These are phyloP conservation scores for Neonectria hederae DNA, from an alignment of 2,329 filamentous ascomycete genomes.

Conservation along the genomic window DNA sequence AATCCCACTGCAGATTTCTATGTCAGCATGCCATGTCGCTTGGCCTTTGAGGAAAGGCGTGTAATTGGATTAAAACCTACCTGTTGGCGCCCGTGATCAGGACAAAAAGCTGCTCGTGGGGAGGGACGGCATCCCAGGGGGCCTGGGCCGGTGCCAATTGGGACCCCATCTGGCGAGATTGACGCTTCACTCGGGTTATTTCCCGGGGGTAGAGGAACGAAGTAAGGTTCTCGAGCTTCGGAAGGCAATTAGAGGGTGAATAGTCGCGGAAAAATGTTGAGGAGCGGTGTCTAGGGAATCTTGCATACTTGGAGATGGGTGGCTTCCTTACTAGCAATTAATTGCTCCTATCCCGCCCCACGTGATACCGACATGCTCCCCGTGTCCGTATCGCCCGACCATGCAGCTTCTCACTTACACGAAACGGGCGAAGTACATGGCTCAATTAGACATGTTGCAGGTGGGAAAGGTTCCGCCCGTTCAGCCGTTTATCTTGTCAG, in stretches of 20 bases:
- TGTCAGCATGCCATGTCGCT: conserved; percentile 18
- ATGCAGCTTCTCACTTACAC: background rate
- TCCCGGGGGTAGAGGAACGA: background rate
- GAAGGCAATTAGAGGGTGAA: background rate
- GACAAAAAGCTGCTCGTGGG: conserved; percentile 65
- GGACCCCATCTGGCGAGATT: conserved; percentile 28
- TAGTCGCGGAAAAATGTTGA: background rate
- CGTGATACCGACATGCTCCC: conserved; percentile 9
- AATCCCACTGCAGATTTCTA: conserved; percentile 72
- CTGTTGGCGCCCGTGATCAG: conserved; percentile 89
- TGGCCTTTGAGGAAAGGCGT: background rate
- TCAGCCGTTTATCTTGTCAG: background rate
- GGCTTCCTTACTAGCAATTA: background rate
- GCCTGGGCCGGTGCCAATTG: conserved; percentile 33
- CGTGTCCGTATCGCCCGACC: background rate
- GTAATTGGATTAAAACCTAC: conserved; percentile 55
- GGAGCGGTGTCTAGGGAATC: conserved; percentile 11
- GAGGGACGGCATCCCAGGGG: conserved; percentile 50
- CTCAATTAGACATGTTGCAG: background rate
- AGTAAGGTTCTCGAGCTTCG: background rate
- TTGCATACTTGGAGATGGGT: background rate
- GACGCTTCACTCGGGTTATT: background rate
- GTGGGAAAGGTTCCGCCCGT: background rate
- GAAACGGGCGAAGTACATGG: background rate
- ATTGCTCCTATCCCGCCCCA: conserved; percentile 13